These are phyloP conservation scores for Amaranthus hypochondriacus DNA, from an alignment of 148 eudicot genomes.

Conservation along the genomic window DNA sequence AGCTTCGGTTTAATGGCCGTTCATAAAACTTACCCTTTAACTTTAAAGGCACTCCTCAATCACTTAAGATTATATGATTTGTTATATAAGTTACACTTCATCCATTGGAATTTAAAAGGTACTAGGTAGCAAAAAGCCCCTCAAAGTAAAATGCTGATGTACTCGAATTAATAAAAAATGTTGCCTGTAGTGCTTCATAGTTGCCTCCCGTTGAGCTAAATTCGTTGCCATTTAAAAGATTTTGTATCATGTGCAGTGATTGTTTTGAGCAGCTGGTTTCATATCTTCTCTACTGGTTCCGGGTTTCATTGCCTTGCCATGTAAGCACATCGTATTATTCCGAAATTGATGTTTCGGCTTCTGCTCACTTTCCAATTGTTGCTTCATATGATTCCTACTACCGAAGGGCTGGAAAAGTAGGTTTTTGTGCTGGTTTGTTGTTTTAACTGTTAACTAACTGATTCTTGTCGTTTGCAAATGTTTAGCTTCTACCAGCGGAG, in stretches of 20 bases:
- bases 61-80: too few relatives aligned
- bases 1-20: too few relatives aligned
- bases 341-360: neutral
- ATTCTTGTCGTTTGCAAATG: slow-evolving; percentile 6
- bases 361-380: neutral
- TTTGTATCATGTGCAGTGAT: slow-evolving; percentile 51
- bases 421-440: neutral
- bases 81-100: too few relatives aligned
- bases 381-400: neutral
- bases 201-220: neutral
- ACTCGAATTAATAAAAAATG: too few relatives aligned
- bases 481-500: slow-evolving; percentile 64
- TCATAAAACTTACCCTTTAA: too few relatives aligned
- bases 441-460: neutral
- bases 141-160: too few relatives aligned
- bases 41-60: too few relatives aligned
- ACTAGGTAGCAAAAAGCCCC: too few relatives aligned
- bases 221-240: neutral
- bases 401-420: too few relatives aligned
- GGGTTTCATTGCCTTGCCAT: slow-evolving; percentile 58
- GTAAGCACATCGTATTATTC: slow-evolving; percentile 36
- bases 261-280: slow-evolving; percentile 76
- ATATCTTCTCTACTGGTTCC: slow-evolving; percentile 91
- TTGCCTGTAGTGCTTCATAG: neutral
- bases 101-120: too few relatives aligned